Evolutionary conservation across 106 monocot genomes (phyloP).

Genomic region (Acorus calamus): DNA sequence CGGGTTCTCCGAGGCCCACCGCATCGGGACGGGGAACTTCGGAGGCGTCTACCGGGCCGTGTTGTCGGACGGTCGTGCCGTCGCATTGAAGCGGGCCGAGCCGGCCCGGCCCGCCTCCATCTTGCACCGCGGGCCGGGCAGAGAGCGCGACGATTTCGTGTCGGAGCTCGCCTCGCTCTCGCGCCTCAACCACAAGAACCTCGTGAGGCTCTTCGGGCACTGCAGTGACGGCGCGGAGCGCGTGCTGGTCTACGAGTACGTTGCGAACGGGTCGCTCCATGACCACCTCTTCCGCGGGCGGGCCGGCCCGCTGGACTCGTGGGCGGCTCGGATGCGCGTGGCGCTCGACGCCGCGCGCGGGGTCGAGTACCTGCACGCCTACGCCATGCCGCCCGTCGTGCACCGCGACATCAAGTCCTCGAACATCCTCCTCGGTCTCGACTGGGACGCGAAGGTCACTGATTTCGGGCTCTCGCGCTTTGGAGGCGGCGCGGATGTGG

Average conservation of each 20-base stretch:
- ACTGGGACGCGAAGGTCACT: conserved; percentile 68
- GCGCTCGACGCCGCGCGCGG: conserved; percentile 88
- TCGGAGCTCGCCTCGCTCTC: conserved; percentile 68
- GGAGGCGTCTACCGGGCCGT: conserved; percentile 50
- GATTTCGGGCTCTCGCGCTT: conserved; percentile 73
- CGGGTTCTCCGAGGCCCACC: conserved; percentile 26
- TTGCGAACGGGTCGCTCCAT: conserved; percentile 53
- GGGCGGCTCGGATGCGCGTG: conserved; percentile 38
- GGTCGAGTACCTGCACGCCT: conserved; percentile 76
- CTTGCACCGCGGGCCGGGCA: neutral
- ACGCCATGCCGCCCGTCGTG: conserved; percentile 76
- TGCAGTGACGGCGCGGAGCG: conserved; percentile 46
- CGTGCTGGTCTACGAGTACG: conserved; percentile 77
- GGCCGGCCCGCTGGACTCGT: conserved; percentile 23
- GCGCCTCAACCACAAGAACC: conserved; percentile 77
- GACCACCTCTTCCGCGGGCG: conserved; percentile 50
- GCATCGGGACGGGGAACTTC: conserved; percentile 54
- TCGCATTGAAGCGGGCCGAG: conserved; percentile 53
- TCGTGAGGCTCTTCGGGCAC: conserved; percentile 66
- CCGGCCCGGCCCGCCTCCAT: conserved; percentile 1
- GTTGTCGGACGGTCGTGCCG: conserved; percentile 34
- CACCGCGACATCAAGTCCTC: conserved; percentile 93
- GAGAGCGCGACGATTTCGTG: conserved; percentile 33
- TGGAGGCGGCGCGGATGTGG: neutral
- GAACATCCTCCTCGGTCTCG: conserved; percentile 70